These are phyloP conservation scores for Trichosporon coremiiforme DNA, from an alignment of 1,284 basidiomycete genomes.

Conservation along the genomic window DNA sequence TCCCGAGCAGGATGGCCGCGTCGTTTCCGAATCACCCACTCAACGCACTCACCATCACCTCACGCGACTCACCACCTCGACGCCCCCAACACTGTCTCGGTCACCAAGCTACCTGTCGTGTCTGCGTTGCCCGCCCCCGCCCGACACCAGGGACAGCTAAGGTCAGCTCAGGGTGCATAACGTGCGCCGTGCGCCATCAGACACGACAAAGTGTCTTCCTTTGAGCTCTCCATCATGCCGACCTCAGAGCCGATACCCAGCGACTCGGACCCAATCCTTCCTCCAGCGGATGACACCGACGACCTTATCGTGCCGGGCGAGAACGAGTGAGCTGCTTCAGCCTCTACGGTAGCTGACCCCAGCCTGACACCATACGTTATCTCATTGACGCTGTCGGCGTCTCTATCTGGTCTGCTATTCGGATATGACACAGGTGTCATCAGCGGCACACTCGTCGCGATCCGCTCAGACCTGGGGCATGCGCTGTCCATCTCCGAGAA, in stretches of 20 bases:
- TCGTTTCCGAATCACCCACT: neutral
- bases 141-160: neutral
- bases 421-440: conserved; percentile 81
- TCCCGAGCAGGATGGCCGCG: neutral
- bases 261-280: conserved; percentile 3
- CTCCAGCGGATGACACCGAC: neutral
- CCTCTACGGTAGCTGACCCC: neutral
- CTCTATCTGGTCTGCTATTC: conserved; percentile 73
- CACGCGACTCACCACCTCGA: neutral
- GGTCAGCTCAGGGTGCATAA: neutral
- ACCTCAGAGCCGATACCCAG: neutral
- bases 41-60: too few species aligned
- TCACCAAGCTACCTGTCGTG: neutral
- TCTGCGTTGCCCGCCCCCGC: neutral
- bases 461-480: conserved; percentile 68
- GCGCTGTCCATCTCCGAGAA: conserved; percentile 67
- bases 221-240: conserved; percentile 3
- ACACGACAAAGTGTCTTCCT: neutral
- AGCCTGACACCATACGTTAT: conserved; percentile 43
- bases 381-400: conserved; percentile 41
- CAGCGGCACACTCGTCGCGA: conserved; percentile 65
- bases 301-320: conserved; percentile 38
- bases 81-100: neutral
- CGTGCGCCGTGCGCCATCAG: neutral
- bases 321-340: conserved; percentile 29